These are phyloP conservation scores for Podospora sp. DNA, from an alignment of 495 filamentous ascomycete genomes.

Conservation along the genomic window DNA sequence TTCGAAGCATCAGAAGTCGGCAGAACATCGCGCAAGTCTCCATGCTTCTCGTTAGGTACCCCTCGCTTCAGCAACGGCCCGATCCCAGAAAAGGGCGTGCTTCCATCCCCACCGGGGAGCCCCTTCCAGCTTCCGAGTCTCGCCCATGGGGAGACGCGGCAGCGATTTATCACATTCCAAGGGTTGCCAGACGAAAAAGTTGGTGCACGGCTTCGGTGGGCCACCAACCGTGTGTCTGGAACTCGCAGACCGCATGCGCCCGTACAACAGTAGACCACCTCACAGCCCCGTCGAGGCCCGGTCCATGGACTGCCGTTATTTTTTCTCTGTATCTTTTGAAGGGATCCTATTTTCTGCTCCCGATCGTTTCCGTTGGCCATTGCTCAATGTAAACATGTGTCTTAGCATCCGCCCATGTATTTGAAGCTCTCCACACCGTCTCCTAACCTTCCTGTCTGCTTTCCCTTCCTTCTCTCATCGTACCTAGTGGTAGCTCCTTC, in stretches of 20 bases:
- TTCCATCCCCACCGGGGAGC: constrained; percentile 4
- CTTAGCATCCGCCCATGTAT: constrained; percentile 7
- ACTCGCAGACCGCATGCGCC: constrained; percentile 6
- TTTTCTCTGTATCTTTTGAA: background rate
- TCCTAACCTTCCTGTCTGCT: background rate
- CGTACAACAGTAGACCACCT: background rate
- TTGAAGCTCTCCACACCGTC: constrained; percentile 11
- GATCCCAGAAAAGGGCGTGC: background rate
- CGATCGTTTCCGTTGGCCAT: constrained; percentile 13
- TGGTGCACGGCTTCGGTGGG: constrained; percentile 1
- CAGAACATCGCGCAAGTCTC: background rate
- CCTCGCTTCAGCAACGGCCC: background rate
- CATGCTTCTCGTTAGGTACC: background rate
- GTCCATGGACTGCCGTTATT: background rate
- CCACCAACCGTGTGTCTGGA: constrained; percentile 1
- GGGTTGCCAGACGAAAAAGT: background rate
- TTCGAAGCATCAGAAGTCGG: background rate
- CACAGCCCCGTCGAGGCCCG: background rate
- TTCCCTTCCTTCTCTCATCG: background rate
- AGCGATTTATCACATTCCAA: background rate
- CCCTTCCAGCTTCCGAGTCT: constrained; percentile 12
- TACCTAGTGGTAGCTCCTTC: constrained; percentile 9
- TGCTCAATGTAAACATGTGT: constrained; percentile 1
- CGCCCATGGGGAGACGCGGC: background rate
- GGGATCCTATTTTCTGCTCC: constrained; percentile 14